Evolutionary conservation across 441 rosid genomes (phyloP).

Genomic region (Breynia disticha): DNA sequence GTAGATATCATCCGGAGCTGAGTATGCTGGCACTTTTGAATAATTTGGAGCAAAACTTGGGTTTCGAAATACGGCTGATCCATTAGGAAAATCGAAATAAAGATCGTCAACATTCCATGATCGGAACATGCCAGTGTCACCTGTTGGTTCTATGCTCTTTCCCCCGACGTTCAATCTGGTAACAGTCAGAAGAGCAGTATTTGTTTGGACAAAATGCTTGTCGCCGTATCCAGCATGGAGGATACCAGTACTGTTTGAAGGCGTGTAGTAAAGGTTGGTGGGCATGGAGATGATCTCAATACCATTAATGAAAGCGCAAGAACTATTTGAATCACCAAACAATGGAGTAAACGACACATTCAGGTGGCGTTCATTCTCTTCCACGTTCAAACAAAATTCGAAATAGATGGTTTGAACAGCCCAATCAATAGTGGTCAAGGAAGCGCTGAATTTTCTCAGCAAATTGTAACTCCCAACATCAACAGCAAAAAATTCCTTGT

Average conservation of each 20-base stretch:
- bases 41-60: neutral
- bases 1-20: slow-evolving; percentile 37
- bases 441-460: slow-evolving; percentile 69
- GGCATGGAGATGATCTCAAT: slow-evolving; percentile 89
- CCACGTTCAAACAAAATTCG: slow-evolving; percentile 61
- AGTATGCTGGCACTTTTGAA: slow-evolving; percentile 2
- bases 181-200: slow-evolving; percentile 25
- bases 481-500: slow-evolving; percentile 57
- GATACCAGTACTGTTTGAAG: neutral
- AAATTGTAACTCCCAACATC: slow-evolving; percentile 50
- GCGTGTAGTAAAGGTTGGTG: slow-evolving; percentile 27
- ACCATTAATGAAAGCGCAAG: slow-evolving; percentile 81
- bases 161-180: slow-evolving; percentile 40
- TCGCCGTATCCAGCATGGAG: too few relatives aligned
- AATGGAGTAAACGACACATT: slow-evolving; percentile 56
- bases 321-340: slow-evolving; percentile 2
- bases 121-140: slow-evolving; percentile 35
- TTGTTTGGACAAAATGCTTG: neutral
- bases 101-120: slow-evolving; percentile 20
- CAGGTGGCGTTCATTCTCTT: slow-evolving; percentile 25
- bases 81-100: slow-evolving; percentile 3
- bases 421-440: slow-evolving; percentile 54
- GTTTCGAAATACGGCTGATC: too few relatives aligned
- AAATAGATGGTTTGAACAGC: slow-evolving; percentile 32
- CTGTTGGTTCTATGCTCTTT: fast-evolving